phyloP scores from a whole-genome alignment of 768 basidiomycete species.

The Boletus insuetus region DNA sequence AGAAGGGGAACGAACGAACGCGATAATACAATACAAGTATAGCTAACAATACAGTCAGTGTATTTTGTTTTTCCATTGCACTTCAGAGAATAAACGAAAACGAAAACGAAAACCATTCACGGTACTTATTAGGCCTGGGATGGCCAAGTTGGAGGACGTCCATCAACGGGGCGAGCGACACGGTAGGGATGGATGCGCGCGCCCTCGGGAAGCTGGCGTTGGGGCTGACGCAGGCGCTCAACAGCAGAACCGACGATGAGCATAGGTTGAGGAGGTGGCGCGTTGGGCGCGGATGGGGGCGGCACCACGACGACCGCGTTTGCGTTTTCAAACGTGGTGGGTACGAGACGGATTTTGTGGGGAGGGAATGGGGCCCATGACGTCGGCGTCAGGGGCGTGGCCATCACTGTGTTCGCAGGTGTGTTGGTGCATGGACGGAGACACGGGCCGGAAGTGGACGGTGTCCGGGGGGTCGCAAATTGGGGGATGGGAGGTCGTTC shows the following conservation, averaged over 20 bases:
- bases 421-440: not conserved
- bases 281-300: slow-evolving; percentile 29
- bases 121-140: not conserved
- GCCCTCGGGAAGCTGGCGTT: slow-evolving; percentile 41
- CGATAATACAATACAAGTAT: slow-evolving; percentile 7
- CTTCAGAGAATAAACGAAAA: not conserved
- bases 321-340: slow-evolving; percentile 51
- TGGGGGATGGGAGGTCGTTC: too few relatives aligned
- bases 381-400: not conserved
- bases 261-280: slow-evolving; percentile 26
- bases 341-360: slow-evolving; percentile 41
- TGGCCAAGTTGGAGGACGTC: slow-evolving; percentile 1
- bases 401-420: not conserved
- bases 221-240: slow-evolving; percentile 43
- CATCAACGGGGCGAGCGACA: slow-evolving; percentile 31
- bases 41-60: slow-evolving; percentile 19
- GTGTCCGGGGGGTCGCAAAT: too few relatives aligned
- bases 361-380: slow-evolving; percentile 12
- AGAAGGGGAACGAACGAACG: not conserved
- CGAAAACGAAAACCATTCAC: not conserved
- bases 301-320: slow-evolving; percentile 50
- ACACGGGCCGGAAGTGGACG: not conserved
- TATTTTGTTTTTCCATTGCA: not conserved
- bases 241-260: slow-evolving; percentile 52
- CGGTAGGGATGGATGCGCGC: slow-evolving; percentile 58